Conservation (phyloP, 768 basidiomycete species). For the Chalciporus pseudorubinellus region DNA sequence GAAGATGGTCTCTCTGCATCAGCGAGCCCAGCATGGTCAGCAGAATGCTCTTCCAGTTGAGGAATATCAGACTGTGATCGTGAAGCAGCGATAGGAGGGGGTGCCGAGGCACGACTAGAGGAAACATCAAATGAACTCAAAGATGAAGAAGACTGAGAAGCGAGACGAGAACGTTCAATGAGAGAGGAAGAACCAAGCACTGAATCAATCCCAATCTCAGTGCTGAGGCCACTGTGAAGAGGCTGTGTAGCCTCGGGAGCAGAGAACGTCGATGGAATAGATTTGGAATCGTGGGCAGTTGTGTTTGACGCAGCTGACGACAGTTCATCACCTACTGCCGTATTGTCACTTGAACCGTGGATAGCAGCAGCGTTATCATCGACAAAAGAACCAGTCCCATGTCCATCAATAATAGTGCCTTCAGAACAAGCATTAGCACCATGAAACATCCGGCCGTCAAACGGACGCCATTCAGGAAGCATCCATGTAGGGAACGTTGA, state of each 20-base stretch:
- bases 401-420: slow-evolving; percentile 42
- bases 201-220: slow-evolving; percentile 21
- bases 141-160: slow-evolving; percentile 32
- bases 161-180: slow-evolving; percentile 30
- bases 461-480: slow-evolving; percentile 45
- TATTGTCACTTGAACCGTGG: slow-evolving; percentile 16
- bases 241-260: slow-evolving; percentile 23
- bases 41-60: slow-evolving; percentile 44
- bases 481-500: slow-evolving; percentile 40
- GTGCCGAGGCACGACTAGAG: slow-evolving; percentile 41
- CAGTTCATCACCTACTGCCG: slow-evolving; percentile 25
- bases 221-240: slow-evolving; percentile 9
- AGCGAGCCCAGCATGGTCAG: slow-evolving; percentile 46
- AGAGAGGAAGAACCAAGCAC: slow-evolving; percentile 20
- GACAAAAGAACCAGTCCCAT: slow-evolving; percentile 34
- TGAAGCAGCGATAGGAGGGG: slow-evolving; percentile 20
- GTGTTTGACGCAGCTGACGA: slow-evolving; percentile 24
- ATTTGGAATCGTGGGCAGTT: slow-evolving; percentile 11
- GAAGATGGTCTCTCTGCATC: slow-evolving; percentile 40
- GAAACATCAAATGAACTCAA: slow-evolving; percentile 44
- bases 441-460: slow-evolving; percentile 42
- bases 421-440: slow-evolving; percentile 53
- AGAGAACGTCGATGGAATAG: slow-evolving; percentile 11
- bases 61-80: slow-evolving; percentile 40
- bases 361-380: slow-evolving; percentile 15